Evolutionary conservation across 106 monocot species (phyloP), one percentile per base, ranked within the genome.

Genomic region (Amphibolis antarctica): DNA sequence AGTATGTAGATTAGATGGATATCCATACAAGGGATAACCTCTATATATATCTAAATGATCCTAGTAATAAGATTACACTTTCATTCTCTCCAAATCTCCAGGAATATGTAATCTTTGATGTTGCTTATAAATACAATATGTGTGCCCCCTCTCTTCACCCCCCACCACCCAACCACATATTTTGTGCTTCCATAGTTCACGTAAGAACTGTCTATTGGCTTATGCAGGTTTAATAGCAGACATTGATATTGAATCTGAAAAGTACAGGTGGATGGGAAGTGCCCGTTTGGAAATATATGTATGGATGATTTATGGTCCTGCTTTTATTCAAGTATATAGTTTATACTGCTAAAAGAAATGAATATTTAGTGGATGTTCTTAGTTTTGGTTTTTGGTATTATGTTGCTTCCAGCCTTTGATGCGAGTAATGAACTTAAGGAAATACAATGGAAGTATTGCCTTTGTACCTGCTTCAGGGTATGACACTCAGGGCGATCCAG

Each of bases 261-360:
- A 82, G 73, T 89, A 77, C 64, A 79, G 93, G 43, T 94, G 89
- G 89, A 79, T 86, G 89, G 93, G 86, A 62, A 80, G 77, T 44
- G 70, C 83, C 72, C 93, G 93, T 44, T 28, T 94, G 26, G 83
- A 83, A 29, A 74, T 89, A 50, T 89, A 86, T 56, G 93, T 88
- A 73, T 60, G 79, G 22, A 24, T 29, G 56, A 10, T 55, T 28
- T 5, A 25, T 12, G 14, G 28, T 27, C 28, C 56, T 27, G 14
- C 6, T 56, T 55, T 12, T 24, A 21, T 55, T 13, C 13, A 24
- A 25, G 1, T 26, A 24, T 25, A 24, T 17, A 36, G 36, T 36
- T 36, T 36, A 36, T 4, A 36, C 36, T 36, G 36, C 36, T 36
- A 7, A 7, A 36, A 4, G 36, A 11, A 1, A 10, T 24, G 25